Evolutionary conservation across 1,139 yeast genomes (phyloP), one percentile per base, ranked within the genome.

Genomic region (Saccharomyces hybrid): DNA sequence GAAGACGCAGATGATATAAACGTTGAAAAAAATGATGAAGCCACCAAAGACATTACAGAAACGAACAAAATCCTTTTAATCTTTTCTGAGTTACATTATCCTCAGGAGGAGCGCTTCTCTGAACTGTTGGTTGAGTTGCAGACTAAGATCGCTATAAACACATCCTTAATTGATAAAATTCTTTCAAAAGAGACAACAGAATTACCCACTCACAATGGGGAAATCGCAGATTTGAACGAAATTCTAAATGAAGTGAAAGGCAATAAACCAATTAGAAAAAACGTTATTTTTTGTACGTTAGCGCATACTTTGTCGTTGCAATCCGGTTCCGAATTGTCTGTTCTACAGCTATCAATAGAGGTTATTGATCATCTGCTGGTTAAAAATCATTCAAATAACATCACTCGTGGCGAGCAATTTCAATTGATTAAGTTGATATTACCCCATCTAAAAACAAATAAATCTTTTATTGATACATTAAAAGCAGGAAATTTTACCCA

Each of bases 401-500:
- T 49, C 16, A 14, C 41, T 16, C 20, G 31, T 26, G 48, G 30
- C 44, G 49, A 32, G 30, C 51, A 38, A 28, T 50, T 30, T 23
- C 34, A 23, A 44, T 20, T 48, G 47, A 52, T 50, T 2, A 41
- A 47, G 14, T 50, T 41, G 20, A 42, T 53, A n/a, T 50, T 61
- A 26, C 62, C 60, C 2, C 56, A 56, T 25, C 49, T 60, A 13
- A 55, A 55, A 32, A 59, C 60, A 31, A 60, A 59, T 48, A 63
- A 60, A 52, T 47, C 49, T 23, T 61, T 61, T 47, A 56, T 62
- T 13, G 53, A 57, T 7, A 58, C 59, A 4, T 50, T 64, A 2
- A 65, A 64, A 54, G 68, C 63, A 1, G 69, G 69, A 2, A 64
- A 64, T 48, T 57, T 64, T 57, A 63, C 64, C 53, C 68, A 64